Evolutionary conservation across 352 stramenopile genomes (phyloP), one percentile per base, ranked within the genome.

Genomic region (Phytophthora rubi): DNA sequence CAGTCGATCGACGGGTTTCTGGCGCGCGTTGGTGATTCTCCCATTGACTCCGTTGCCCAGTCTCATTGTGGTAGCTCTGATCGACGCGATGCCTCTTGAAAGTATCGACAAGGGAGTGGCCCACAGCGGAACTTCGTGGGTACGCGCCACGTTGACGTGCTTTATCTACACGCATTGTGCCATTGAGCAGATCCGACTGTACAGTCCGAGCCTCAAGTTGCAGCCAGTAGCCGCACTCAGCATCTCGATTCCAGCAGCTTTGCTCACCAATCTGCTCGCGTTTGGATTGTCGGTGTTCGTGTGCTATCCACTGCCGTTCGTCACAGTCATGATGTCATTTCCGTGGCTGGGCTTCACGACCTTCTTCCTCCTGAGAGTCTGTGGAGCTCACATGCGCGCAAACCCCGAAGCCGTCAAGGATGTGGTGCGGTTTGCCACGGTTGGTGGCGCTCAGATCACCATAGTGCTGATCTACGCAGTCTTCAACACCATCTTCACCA

Each of bases 81-180:
- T 67, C 10, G 68, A 75, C 16, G 55, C 35, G 16, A 63, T 75
- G 12, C 62, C 68, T 8, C 55, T 75, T 12, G 44, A 68, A 23
- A 13, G 6, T 23, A 26, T 26, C 13, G 68, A 67, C 9, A 45
- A 15, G 13, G 68, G 62, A 2, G 45, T 75, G 0, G 23, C 23
- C 0, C 55, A 71, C 13, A 75, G 68, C 30, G 26, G 10, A n/a
- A 39, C 23, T 1, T n/a, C 52, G 9, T 75, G 68, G 62, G 23
- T 68, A 4, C 55, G 68, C 16, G 18, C 16, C 23, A 52, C n/a
- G 1, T n/a, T 75, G 49, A 44, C 57, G 0, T 47, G 21, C 9
- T 75, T 75, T 18, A 53, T 75, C 8, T 75, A 71, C 62, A 75
- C 62, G 6, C 68, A 75, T 13, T 68, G 56, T 26, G 42, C 47